These are phyloP conservation scores for Sugiyamaella americana DNA, from an alignment of 805 yeast genomes.

Conservation along the genomic window DNA sequence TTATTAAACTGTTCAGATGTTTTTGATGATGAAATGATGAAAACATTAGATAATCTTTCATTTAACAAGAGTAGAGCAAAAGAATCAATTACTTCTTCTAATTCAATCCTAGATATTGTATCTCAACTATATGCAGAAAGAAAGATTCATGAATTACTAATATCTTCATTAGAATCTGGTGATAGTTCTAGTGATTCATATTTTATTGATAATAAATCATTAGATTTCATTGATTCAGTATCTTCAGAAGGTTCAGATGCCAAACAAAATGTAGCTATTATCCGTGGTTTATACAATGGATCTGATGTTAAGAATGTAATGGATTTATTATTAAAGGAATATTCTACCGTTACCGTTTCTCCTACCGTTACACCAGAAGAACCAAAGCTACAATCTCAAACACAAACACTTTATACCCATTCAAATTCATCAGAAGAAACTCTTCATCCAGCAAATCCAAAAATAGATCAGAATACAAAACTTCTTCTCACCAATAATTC, in stretches of 20 bases:
- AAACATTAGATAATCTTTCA: too few relatives aligned
- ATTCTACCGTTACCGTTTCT: neutral
- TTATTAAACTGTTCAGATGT: neutral
- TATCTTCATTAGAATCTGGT: neutral
- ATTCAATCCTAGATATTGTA: neutral
- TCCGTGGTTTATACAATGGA: neutral
- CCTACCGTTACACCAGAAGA: neutral
- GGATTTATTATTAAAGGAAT: neutral
- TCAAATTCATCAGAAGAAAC: neutral
- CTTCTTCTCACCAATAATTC: constrained; percentile 8
- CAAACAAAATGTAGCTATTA: neutral
- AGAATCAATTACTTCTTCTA: neutral
- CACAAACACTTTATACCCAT: neutral
- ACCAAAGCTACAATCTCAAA: neutral
- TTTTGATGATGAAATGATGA: neutral
- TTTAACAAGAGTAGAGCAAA: neutral
- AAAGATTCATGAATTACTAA: constrained; percentile 5
- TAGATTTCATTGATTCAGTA: neutral
- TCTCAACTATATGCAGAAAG: neutral
- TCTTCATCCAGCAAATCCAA: neutral
- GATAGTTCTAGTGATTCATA: neutral
- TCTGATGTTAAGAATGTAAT: neutral
- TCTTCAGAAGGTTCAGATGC: constrained; percentile 2
- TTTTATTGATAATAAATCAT: neutral
- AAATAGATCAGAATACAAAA: constrained; percentile 9